These are phyloP conservation scores for Picea abies DNA, from an alignment of 83 land plant genomes.

Conservation along the genomic window DNA sequence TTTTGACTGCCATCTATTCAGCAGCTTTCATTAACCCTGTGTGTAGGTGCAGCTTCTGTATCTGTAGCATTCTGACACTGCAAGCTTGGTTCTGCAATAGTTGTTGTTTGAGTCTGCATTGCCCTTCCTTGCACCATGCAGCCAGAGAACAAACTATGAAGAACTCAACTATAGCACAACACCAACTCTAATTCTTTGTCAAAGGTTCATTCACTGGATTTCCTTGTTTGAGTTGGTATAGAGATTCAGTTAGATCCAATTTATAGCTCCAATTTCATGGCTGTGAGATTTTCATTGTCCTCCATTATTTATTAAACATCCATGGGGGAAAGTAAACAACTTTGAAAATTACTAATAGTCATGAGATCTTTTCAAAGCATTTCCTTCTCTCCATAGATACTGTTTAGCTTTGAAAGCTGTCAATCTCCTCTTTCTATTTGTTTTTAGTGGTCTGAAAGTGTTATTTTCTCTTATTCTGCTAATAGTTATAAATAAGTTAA, in stretches of 20 bases:
- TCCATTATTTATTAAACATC: neutral
- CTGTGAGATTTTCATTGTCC: neutral
- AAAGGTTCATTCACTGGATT: neutral
- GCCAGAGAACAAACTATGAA: too few relatives aligned
- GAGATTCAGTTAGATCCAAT: neutral
- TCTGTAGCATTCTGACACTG: too few relatives aligned
- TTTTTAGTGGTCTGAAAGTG: neutral
- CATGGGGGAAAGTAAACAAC: neutral
- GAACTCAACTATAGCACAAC: too few relatives aligned
- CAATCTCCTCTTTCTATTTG: neutral
- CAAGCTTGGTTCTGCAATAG: too few relatives aligned
- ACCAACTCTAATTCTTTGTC: neutral
- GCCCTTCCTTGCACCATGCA: too few relatives aligned
- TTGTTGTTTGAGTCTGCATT: too few relatives aligned
- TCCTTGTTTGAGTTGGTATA: neutral
- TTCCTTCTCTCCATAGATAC: neutral
- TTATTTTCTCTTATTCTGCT: neutral
- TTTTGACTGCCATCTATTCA: too few relatives aligned
- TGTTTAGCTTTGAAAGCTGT: too few relatives aligned
- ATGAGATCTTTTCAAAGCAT: neutral
- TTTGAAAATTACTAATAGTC: neutral
- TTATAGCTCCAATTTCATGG: neutral
- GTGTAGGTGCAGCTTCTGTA: too few relatives aligned
- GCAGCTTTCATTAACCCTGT: too few relatives aligned
- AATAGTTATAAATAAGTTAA: neutral